A percentile compares a stretch with the other conserved stretches of the same genome.
phyloP scores from a whole-genome alignment of 163 green algal species.

The Chlorella variabilis region DNA sequence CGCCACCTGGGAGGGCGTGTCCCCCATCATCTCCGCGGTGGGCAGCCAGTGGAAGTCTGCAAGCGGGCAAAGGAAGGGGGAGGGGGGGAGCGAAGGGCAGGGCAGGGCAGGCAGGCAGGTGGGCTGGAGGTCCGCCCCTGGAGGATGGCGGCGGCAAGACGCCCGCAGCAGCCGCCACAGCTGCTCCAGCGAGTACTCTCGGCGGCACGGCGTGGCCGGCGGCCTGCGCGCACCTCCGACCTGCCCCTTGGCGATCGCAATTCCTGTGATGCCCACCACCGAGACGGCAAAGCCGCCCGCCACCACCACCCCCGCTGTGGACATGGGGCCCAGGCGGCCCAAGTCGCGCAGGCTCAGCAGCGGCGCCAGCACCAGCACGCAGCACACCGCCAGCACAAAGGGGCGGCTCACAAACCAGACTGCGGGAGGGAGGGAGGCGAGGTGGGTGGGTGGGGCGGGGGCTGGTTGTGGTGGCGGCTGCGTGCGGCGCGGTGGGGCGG shows the following conservation, averaged over 20 bases:
- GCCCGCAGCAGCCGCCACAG: not conserved
- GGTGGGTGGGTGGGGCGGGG: too few species aligned
- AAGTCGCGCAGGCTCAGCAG: constrained; percentile 50
- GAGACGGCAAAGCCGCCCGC: constrained; percentile 42
- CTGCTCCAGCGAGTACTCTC: too few species aligned
- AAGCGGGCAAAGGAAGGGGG: not conserved
- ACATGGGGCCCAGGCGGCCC: constrained; percentile 17
- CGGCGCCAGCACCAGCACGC: constrained; percentile 42
- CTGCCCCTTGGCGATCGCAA: constrained; percentile 30
- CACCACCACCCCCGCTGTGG: constrained; percentile 30
- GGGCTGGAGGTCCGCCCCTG: too few species aligned
- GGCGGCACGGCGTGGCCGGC: too few species aligned
- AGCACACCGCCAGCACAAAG: constrained; percentile 49
- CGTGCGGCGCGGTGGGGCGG: too few species aligned
- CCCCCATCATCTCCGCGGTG: constrained; percentile 32
- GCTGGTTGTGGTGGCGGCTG: too few species aligned
- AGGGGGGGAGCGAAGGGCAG: not conserved
- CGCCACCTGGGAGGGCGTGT: not conserved
- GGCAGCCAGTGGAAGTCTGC: constrained; percentile 49
- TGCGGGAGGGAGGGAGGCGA: not conserved
- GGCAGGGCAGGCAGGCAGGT: not conserved
- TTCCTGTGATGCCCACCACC: constrained; percentile 32
- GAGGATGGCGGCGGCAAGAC: not conserved
- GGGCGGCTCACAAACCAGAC: constrained; percentile 48
- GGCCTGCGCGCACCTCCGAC: constrained; percentile 26